phyloP scores from a whole-genome alignment of 192 early-diverging fungal species.

The Chytriomyces hyalinus region DNA sequence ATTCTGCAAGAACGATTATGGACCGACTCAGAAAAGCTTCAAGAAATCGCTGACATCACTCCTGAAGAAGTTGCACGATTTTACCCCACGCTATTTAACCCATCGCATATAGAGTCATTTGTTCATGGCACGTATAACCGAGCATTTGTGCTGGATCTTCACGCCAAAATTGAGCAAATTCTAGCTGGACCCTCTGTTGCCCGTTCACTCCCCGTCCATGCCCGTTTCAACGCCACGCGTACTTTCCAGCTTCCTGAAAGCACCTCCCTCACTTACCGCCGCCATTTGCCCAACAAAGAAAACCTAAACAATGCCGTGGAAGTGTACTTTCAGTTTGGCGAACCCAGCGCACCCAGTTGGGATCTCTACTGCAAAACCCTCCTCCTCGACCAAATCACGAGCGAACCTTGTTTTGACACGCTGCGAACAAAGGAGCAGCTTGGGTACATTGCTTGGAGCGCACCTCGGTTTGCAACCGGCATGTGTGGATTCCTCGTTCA shows the following conservation, averaged over 20 bases:
- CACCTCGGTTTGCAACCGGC: constrained; percentile 72
- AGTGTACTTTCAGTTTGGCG: constrained; percentile 82
- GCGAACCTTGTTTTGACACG: constrained; percentile 92
- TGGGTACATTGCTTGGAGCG: constrained; percentile 77
- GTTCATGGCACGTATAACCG: constrained; percentile 82
- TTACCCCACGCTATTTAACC: constrained; percentile 68
- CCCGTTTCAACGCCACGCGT: constrained; percentile 58
- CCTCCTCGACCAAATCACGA: constrained; percentile 78
- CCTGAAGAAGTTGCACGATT: constrained; percentile 75
- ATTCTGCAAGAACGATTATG: constrained; percentile 79
- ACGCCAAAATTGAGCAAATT: constrained; percentile 60
- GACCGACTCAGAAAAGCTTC: constrained; percentile 81
- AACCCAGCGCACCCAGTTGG: constrained; percentile 45
- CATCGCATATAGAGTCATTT: constrained; percentile 73
- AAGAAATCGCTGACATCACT: constrained; percentile 71
- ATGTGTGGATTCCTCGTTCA: constrained; percentile 79
- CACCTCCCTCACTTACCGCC: constrained; percentile 27
- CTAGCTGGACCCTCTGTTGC: constrained; percentile 48
- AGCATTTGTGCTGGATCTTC: constrained; percentile 65
- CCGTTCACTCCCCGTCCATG: constrained; percentile 59
- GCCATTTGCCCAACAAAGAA: constrained; percentile 69
- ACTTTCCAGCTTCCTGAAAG: constrained; percentile 56
- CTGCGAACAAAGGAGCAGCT: constrained; percentile 85
- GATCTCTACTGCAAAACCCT: constrained; percentile 71
- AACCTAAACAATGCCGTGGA: constrained; percentile 92